These are phyloP conservation scores for Leptosphaerulina australis DNA, from an alignment of 2,329 filamentous ascomycete species.

Conservation along the genomic window DNA sequence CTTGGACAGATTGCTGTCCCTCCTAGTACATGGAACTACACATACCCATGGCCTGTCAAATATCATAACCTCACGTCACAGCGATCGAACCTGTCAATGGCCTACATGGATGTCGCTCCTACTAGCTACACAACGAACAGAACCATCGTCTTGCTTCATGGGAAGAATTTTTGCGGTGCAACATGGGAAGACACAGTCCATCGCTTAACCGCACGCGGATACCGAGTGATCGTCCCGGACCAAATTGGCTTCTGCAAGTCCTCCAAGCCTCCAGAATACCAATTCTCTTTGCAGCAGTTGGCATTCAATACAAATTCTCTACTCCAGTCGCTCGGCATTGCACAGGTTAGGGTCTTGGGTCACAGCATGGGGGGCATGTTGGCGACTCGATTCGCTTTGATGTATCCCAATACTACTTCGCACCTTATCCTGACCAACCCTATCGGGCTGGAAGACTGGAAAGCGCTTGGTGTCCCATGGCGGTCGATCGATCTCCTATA, in stretches of 20 bases:
- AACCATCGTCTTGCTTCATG: conserved; percentile 59
- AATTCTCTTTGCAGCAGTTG: conserved; percentile 60
- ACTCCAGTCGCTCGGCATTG: conserved; percentile 53
- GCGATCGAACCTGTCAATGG: conserved; percentile 58
- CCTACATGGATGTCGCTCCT: conserved; percentile 61
- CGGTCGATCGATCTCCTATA: conserved; percentile 27
- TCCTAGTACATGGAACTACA: conserved; percentile 44
- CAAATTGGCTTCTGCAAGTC: conserved; percentile 66
- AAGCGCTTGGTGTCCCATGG: conserved; percentile 37
- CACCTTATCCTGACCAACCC: conserved; percentile 59
- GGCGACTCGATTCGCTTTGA: conserved; percentile 58
- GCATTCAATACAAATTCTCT: conserved; percentile 59
- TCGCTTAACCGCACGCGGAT: conserved; percentile 52
- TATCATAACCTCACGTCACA: conserved; percentile 58
- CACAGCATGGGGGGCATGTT: conserved; percentile 65
- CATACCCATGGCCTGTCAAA: conserved; percentile 58
- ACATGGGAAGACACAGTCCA: conserved; percentile 60
- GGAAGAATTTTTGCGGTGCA: conserved; percentile 63
- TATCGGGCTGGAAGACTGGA: conserved; percentile 62
- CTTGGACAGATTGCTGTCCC: conserved; percentile 17
- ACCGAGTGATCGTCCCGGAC: conserved; percentile 61
- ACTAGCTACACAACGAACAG: conserved; percentile 45
- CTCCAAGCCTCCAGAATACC: conserved; percentile 58
- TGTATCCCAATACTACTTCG: conserved; percentile 55
- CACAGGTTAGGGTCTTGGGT: conserved; percentile 57